Evolutionary conservation across 345 rosid species (phyloP).

Genomic region (Sonneratia alba): DNA sequence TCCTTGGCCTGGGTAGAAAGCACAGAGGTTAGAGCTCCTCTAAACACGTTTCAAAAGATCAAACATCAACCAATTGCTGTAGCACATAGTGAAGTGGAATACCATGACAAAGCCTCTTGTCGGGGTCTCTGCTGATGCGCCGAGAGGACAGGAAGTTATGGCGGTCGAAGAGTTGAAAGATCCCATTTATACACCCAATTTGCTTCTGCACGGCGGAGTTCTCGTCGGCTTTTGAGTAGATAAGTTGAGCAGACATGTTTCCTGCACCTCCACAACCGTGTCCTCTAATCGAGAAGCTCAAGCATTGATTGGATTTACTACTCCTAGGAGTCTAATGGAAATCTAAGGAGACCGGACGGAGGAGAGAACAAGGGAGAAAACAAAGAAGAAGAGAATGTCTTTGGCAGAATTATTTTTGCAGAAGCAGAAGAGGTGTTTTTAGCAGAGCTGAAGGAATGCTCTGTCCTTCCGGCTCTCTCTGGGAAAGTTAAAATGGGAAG

Average conservation of each 20-base stretch:
- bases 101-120: slow-evolving; percentile 48
- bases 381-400: background rate
- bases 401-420: background rate
- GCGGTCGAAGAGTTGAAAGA: slow-evolving; percentile 71
- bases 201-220: slow-evolving; percentile 64
- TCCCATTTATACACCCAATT: slow-evolving; percentile 82
- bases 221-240: slow-evolving; percentile 58
- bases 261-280: background rate
- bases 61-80: background rate
- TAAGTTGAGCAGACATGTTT: slow-evolving; percentile 55
- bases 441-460: slow-evolving; percentile 23
- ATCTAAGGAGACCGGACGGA: background rate
- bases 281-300: background rate
- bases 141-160: slow-evolving; percentile 47
- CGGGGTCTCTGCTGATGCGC: slow-evolving; percentile 28
- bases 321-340: background rate
- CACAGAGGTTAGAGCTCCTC: background rate
- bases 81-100: slow-evolving; percentile 1
- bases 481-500: slow-evolving; percentile 1
- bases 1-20: slow-evolving; percentile 30
- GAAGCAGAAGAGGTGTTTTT: slow-evolving; percentile 24
- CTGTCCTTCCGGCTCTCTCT: slow-evolving; percentile 42
- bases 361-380: background rate
- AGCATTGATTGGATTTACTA: background rate
- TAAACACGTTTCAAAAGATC: background rate